These are phyloP conservation scores for Alternaria gaisen DNA, from an alignment of 2,329 filamentous ascomycete genomes.

Conservation along the genomic window DNA sequence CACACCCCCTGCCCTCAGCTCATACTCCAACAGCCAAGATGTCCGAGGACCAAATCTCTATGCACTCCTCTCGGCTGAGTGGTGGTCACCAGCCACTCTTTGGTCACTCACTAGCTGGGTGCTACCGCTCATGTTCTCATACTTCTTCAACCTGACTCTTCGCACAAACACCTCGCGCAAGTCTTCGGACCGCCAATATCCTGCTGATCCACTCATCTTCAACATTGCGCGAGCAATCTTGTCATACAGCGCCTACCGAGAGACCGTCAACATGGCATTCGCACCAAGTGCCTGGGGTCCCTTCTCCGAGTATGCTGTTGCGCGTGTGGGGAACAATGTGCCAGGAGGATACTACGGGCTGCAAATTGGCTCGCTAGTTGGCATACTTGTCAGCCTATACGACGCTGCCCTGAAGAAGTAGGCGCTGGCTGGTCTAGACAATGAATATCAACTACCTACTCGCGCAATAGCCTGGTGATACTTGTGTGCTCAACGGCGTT, in stretches of 20 bases:
- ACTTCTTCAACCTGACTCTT: slow-evolving; percentile 87
- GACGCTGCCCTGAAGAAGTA: slow-evolving; percentile 75
- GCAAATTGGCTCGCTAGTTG: slow-evolving; percentile 73
- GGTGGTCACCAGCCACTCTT: slow-evolving; percentile 83
- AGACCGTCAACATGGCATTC: slow-evolving; percentile 54
- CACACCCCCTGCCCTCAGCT: slow-evolving; percentile 67
- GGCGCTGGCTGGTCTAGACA: background rate
- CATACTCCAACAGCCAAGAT: slow-evolving; percentile 66
- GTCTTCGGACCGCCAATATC: slow-evolving; percentile 60
- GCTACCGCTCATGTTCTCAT: slow-evolving; percentile 76
- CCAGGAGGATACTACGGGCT: slow-evolving; percentile 77
- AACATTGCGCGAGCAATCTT: slow-evolving; percentile 87
- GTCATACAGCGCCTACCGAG: slow-evolving; percentile 79
- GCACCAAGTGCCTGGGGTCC: slow-evolving; percentile 62
- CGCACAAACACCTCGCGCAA: slow-evolving; percentile 60
- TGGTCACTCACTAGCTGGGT: slow-evolving; percentile 79
- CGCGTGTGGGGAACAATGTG: slow-evolving; percentile 70
- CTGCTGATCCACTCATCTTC: slow-evolving; percentile 86
- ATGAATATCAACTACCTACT: background rate
- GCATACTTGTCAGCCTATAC: slow-evolving; percentile 75
- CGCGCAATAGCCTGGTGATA: slow-evolving; percentile 1
- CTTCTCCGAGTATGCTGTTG: slow-evolving; percentile 67
- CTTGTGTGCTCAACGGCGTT: slow-evolving; percentile 9
- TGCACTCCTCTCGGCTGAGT: slow-evolving; percentile 74
- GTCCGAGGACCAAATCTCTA: slow-evolving; percentile 84